Conservation (phyloP, 1,284 basidiomycete species). For the Cutaneotrichosporon daszewskae region DNA sequence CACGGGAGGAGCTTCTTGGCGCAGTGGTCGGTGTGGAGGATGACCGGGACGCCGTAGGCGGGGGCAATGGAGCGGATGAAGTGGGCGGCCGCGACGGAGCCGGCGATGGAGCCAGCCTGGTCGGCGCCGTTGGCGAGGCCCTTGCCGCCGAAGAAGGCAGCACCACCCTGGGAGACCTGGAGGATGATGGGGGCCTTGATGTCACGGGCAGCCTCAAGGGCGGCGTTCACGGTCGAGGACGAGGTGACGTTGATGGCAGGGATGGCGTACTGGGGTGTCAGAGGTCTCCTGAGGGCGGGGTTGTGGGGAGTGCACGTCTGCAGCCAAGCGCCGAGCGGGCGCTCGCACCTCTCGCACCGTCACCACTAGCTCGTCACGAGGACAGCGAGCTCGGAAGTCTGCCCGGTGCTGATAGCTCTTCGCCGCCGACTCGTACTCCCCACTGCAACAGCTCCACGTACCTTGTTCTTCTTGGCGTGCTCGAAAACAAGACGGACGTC, state of each 20-base stretch:
- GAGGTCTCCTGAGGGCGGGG: background rate
- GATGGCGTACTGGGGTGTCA: conserved; percentile 20
- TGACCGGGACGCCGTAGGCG: conserved; percentile 86
- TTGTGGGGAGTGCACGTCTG: no score
- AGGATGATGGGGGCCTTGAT: conserved; percentile 97
- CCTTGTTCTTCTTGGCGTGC: conserved; percentile 76
- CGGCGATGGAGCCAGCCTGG: conserved; percentile 92
- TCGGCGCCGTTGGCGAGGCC: conserved; percentile 75
- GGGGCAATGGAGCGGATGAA: conserved; percentile 87
- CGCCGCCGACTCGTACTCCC: no score
- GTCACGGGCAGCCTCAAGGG: conserved; percentile 82
- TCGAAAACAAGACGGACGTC: conserved; percentile 82
- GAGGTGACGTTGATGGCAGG: conserved; percentile 64
- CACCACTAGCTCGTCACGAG: no score
- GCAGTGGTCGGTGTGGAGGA: conserved; percentile 99
- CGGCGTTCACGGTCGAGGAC: conserved; percentile 78
- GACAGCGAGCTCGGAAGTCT: no score
- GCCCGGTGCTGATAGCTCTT: no score
- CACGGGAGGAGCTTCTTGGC: conserved; percentile 97
- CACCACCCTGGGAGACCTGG: conserved; percentile 95
- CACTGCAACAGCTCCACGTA: no score
- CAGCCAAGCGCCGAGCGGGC: no score
- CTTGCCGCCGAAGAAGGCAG: conserved; percentile 96
- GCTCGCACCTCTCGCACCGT: no score
- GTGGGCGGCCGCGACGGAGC: conserved; percentile 86